Percentiles rank a stretch among this genome's conserved stretches.
phyloP scores from a whole-genome alignment of 306 rosid species.

The Heteromeles arbutifolia region DNA sequence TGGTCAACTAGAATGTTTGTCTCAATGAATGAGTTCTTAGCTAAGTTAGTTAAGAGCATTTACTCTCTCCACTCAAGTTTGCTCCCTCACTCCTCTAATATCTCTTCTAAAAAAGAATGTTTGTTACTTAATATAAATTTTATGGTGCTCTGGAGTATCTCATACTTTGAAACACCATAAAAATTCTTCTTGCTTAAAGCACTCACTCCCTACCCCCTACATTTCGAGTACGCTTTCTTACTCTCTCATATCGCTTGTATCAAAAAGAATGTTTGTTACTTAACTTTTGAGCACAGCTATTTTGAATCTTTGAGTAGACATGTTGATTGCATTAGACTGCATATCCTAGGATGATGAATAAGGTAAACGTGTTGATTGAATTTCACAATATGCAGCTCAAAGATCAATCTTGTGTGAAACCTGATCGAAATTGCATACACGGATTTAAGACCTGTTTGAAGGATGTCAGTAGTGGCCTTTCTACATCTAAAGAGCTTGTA shows the following conservation, averaged over 20 bases:
- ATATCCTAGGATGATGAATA: background rate
- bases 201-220: background rate
- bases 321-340: background rate
- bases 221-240: background rate
- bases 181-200: background rate
- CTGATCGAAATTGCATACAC: slow-evolving; percentile 22
- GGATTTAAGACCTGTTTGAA: slow-evolving; percentile 52
- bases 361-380: background rate
- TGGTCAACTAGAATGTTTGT: background rate
- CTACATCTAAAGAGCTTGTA: slow-evolving; percentile 74
- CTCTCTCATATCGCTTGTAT: background rate
- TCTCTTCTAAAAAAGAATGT: background rate
- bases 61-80: too few relatives aligned
- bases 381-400: slow-evolving; percentile 34
- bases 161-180: too few relatives aligned
- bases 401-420: slow-evolving; percentile 25
- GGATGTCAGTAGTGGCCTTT: slow-evolving; percentile 62
- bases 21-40: background rate
- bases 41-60: too few relatives aligned
- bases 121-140: background rate
- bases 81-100: too few relatives aligned
- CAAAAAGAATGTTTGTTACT: background rate
- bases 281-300: background rate
- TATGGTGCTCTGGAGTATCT: too few relatives aligned
- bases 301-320: background rate